Evolutionary conservation across 306 rosid genomes (phyloP), one percentile per base, ranked within the genome.

Genomic region (Begonia masoniana): DNA sequence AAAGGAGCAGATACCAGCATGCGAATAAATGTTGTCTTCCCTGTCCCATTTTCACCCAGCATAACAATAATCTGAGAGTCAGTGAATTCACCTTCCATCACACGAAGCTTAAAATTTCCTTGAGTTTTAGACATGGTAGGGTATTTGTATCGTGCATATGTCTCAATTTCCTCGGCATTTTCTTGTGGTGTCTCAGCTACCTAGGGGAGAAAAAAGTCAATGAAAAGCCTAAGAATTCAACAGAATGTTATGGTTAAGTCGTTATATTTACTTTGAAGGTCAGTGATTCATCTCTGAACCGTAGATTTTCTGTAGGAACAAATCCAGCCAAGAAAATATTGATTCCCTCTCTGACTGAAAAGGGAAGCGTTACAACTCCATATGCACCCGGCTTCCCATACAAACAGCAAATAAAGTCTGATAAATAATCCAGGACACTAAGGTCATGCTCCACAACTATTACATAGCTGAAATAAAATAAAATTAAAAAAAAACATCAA

Each of bases 181-280:
- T 91, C 99, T 61, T 91, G 96, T 36, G 96, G 99, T 70, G 93
- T 87, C 83, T 92, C 99, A 56, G 96, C 99, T 70, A 86, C 99
- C 96, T 91, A 65, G 52, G 75, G 61, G 63, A 62, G 53, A 78
- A 31, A 5, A 62, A 53, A 68, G 42, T 45, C 21, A 64, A 50
- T 61, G 46, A 17, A 12, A 13, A 43, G 47, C 52, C 43, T 6
- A 63, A 31, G 39, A 5, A 31, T 7, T 7, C 39, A 31, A 31
- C 9, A 31, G 39, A 31, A 31, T 31, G 39, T 31, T 31, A 31
- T 26, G 36, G 36, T 26, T 14, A 35, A 4, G 51, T 41, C 10
- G 31, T 13, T 23, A 65, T 23, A 45, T 24, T 42, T 60, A 82
- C 99, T 93, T 81, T 92, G 78, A 92, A 92, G 62, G 96, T 92